Base-by-base conservation (phyloP, 164 flowering plant species). In the Paratinospora sagittata region DNA sequence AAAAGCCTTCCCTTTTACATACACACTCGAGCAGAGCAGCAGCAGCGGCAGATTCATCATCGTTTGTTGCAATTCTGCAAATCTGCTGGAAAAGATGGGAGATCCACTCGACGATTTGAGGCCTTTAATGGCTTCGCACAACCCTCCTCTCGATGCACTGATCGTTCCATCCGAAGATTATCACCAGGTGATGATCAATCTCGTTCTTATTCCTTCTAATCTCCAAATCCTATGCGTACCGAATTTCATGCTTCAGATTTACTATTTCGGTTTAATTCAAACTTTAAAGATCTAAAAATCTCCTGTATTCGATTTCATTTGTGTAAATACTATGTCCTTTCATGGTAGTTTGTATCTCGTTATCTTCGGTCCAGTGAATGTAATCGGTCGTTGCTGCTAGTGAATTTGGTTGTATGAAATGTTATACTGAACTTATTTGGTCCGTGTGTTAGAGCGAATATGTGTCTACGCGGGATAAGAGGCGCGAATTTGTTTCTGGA, bases 131-230 rank as follows among this genome's bases (percentile, higher is more conserved):
- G 86, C 92, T 52, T 85, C 96, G 66, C 91, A 91, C 80, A 78
- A 89, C 68, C 97, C 98, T 5, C 94, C 89, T 71, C 86, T 93
- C 33, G 80, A 91, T 52, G 98, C 94, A 37, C 77, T 96, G 21
- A 79, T 90, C 34, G 90, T 96, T 34, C 99, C 99, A 7, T 91
- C 98, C 36, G 97, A 93, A 79, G 99, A 93, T 80, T 90, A 89
- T 80, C 99, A 96, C 72, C 99, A 95, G 93, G 98, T 88, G n/a
- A 16, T 52, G 13, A 43, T 43, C 21, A 52, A 52, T 52, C 58
- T 19, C 58, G 58, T 21, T 52, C 43, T 52, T 21, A 52, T 19
- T 14, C 58, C 19, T 7, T 52, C 58, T 52, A 21, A 52, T 52
- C 58, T 52, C 19, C 58, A 16, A 10, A 19, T 16, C n/a, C 19